Conservation (phyloP, 2,329 filamentous ascomycete genomes). For the Elsinoe arachidis region DNA sequence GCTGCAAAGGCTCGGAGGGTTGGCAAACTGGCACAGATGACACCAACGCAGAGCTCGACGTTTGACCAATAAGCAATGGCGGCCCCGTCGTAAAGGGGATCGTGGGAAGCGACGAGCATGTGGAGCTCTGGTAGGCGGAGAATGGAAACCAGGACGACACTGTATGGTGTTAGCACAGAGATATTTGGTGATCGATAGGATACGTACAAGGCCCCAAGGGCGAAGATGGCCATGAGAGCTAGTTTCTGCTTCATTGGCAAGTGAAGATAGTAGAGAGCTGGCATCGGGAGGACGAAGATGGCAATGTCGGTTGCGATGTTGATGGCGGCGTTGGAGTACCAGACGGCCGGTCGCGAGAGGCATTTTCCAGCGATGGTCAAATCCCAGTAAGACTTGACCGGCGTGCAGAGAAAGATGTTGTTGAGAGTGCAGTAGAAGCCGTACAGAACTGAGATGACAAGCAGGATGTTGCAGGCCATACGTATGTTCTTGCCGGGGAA, state of each 20-base stretch:
- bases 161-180: background rate
- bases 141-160: constrained; percentile 21
- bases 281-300: background rate
- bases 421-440: constrained; percentile 20
- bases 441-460: constrained; percentile 36
- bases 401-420: constrained; percentile 12
- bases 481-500: background rate
- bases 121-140: constrained; percentile 22
- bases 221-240: constrained; percentile 1
- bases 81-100: constrained; percentile 22
- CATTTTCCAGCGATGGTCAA: background rate
- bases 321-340: background rate
- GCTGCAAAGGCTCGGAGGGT: constrained; percentile 20
- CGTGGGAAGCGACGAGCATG: constrained; percentile 19
- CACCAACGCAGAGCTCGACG: constrained; percentile 23
- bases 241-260: background rate
- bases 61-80: constrained; percentile 22
- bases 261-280: background rate
- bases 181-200: background rate
- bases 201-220: background rate
- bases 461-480: background rate
- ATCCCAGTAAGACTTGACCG: background rate
- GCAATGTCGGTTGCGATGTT: constrained; percentile 1
- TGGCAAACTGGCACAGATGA: constrained; percentile 23
- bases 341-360: background rate